Evolutionary conservation across 306 rosid species (phyloP).

Genomic region (Fragaria ananassa): DNA sequence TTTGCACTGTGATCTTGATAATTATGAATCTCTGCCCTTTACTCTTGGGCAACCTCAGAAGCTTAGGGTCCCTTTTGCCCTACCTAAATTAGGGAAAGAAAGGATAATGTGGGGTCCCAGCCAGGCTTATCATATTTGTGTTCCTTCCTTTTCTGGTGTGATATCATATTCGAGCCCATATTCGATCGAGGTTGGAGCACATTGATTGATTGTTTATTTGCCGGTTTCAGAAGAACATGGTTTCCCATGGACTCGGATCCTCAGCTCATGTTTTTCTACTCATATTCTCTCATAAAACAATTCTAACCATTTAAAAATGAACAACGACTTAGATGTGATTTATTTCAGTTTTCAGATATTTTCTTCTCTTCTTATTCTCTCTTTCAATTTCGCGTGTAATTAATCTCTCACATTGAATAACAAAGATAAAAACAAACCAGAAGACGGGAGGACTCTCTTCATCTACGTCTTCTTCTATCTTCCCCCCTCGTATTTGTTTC

Average conservation of each 20-base stretch:
- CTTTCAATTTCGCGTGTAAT: too few species aligned
- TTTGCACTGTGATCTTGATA: background rate
- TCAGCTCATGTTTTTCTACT: too few species aligned
- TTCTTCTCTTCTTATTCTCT: too few species aligned
- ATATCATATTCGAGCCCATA: background rate
- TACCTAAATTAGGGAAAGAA: background rate
- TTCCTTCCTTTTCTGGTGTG: background rate
- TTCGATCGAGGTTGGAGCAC: slow-evolving; percentile 3
- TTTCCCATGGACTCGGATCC: background rate
- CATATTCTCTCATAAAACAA: too few species aligned
- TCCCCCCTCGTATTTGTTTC: too few species aligned
- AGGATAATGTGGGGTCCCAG: background rate
- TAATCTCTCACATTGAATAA: too few species aligned
- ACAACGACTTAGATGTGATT: too few species aligned
- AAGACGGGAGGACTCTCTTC: too few species aligned
- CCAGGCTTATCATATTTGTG: background rate
- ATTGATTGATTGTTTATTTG: background rate
- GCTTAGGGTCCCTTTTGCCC: background rate
- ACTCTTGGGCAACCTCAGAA: slow-evolving; percentile 3
- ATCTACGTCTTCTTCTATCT: too few species aligned
- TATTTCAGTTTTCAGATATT: too few species aligned
- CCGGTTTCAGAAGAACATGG: background rate
- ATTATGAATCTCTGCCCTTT: background rate
- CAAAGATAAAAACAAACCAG: too few species aligned
- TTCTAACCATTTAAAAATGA: too few species aligned